Evolutionary conservation across 441 rosid species (phyloP), one percentile per base, ranked within the genome.

Genomic region (Corymbia citriodora): DNA sequence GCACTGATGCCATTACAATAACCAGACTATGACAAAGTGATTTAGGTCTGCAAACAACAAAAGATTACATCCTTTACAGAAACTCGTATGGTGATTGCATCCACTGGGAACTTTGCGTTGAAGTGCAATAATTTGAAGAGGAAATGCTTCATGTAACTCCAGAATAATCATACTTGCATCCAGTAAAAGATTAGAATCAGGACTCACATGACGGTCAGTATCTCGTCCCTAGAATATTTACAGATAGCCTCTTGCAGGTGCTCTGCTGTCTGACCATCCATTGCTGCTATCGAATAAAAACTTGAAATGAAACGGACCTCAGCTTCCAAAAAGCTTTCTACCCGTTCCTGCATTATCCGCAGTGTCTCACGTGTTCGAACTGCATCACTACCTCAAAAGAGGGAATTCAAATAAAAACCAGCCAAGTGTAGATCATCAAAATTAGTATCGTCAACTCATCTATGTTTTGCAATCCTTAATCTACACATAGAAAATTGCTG

Each of bases 211-310:
- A 98, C 95, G 27, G 99, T 96, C 53, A 93, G 89, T 87, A 96
- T 94, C 65, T 95, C 96, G 92, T 96, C 95, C 27, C 92, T 92
- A 7, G 99, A 94, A 91, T 96, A 95, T 92, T 88, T 94, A 90
- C 96, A 96, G 93, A 98, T 93, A 90, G 94, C 92, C 87, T 90
- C 94, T 57, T 95, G 99, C 90, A 98, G 97, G 92, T 96, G 99
- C 18, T 95, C 97, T 3, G 99, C 99, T 16, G 99, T 98, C 92
- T 98, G 99, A 55, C 99, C 99, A 90, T 98, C 99, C 99, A 98
- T 95, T 49, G 99, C 99, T 11, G 99, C 98, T 88, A 97, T 93
- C 82, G 99, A 98, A 94, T 98, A 98, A 92, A 97, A 98, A 94
- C 99, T 98, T 2, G 99, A 96, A 88, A 98, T 93, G 92, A 96